Evolutionary conservation across 208 protist species (phyloP), one percentile per base, ranked within the genome.

Genomic region (Blechomonas ayalai): DNA sequence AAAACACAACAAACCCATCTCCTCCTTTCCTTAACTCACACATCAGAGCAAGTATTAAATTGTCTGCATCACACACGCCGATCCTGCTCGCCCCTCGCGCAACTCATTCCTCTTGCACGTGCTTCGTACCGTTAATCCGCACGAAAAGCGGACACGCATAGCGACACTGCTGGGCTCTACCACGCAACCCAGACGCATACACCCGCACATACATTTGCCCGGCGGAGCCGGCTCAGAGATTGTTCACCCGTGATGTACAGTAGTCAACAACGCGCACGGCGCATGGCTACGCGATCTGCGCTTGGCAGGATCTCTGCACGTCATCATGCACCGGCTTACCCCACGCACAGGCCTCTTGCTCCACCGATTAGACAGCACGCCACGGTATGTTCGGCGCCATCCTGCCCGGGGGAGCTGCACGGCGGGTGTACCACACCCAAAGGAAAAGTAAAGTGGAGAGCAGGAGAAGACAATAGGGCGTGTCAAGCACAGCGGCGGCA

Each of bases 31-130:
- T 48, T 59, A 73, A 39, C 31, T 35, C 38, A 35, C 48, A 27
- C 39, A 23, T 72, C 57, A 59, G 65, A 65, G 64, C 66, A 58
- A 72, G 55, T 72, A 62, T 72, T 72, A 58, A 72, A 65, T 54
- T 60, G 31, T 60, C 31, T 53, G 36, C 64, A 72, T 72, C 64
- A 72, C 44, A 26, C 37, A 36, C 34, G 26, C 50, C 45, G 2
- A n/a, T n/a, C n/a, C n/a, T n/a, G n/a, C n/a, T n/a, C n/a, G 12
- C 15, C 2, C 23, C 24, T 35, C 24, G 13, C 53, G 12, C 41
- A 24, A 12, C 28, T 3, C 6, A 6, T 9, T 44, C 10, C 41
- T 34, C 48, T 52, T 53, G 57, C 67, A 69, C 41, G 67, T 69
- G 45, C 51, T 74, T 28, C 42, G 32, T 38, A 43, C 47, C 41